phyloP scores from a whole-genome alignment of 306 rosid genomes.

The Lathyrus tuberosus region DNA sequence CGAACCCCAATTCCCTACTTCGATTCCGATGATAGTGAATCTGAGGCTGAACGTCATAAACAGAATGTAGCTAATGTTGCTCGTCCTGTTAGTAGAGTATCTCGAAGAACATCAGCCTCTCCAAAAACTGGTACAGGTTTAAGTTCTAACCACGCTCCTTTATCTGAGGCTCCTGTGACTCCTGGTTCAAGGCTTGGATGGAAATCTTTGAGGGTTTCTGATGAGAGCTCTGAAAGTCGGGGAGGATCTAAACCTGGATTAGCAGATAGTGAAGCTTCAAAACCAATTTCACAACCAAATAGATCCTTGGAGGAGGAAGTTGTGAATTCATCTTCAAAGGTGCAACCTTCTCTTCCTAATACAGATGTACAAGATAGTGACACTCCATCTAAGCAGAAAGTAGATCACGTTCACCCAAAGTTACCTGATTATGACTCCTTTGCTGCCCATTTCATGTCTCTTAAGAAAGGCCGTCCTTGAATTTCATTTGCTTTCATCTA shows the following conservation, averaged over 20 bases:
- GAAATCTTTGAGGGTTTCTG: constrained; percentile 52
- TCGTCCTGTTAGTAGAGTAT: constrained; percentile 51
- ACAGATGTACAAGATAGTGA: constrained; percentile 40
- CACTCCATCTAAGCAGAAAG: constrained; percentile 48
- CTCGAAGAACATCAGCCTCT: constrained; percentile 68
- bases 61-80: constrained; percentile 43
- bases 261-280: constrained; percentile 39
- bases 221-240: constrained; percentile 47
- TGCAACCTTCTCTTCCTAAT: constrained; percentile 45
- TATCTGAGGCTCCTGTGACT: constrained; percentile 37
- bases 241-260: constrained; percentile 37
- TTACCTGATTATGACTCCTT: constrained; percentile 80
- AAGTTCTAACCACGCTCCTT: constrained; percentile 35
- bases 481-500: constrained; percentile 36
- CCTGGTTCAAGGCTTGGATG: constrained; percentile 51
- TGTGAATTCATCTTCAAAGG: constrained; percentile 38
- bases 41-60: constrained; percentile 56
- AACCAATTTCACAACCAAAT: constrained; percentile 42
- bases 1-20: constrained; percentile 46
- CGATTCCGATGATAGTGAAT: constrained; percentile 55
- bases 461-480: constrained; percentile 56
- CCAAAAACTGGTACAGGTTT: constrained; percentile 44
- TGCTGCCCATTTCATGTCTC: constrained; percentile 68
- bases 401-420: constrained; percentile 82
- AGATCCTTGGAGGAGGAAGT: constrained; percentile 44